Base-by-base conservation (phyloP, 2,329 filamentous ascomycete genomes). In the Penicillium sp. region DNA sequence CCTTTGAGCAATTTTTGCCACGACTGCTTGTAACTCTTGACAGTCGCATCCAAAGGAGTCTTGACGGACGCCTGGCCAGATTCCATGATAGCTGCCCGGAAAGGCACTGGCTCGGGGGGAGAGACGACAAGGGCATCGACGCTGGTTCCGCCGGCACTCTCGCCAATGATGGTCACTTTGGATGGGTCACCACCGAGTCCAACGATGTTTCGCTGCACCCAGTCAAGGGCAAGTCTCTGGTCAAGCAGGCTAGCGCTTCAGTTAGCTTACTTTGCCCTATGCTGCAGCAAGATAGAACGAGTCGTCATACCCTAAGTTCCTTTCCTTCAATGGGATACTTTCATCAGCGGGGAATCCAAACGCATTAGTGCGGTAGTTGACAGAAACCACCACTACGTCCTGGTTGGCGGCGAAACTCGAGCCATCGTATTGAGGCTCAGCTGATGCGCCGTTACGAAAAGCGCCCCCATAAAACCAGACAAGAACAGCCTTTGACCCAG, bases 311-410 rank as follows among this genome's bases (percentile, higher is more conserved):
- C 59, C 61, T 55, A 54, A 51, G 56, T 56, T 67, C 59, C 23
- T 55, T 32, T 56, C 62, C 52, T 29, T 51, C 37, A 21, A n/a
- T 20, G 70, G 70, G 7, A 75, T 50, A 46, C 26, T 42, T 29
- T 72, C 66, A 33, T 70, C 71, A 15, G 67, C 66, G 13, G 73
- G 70, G 54, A 76, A 77, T 9, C 74, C 74, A 55, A 77, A 76
- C n/a, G 71, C 69, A 44, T 66, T 66, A 7, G 65, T 68, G 4
- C 68, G 59, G 49, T 70, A 70, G 42, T 70, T 69, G 5, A 61
- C 34, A 1, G 64, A 55, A 4, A 70, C 66, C 3, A 70, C 50
- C 34, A 70, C 61, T 17, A 70, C 58, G 50, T 67, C 62, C 41
- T 69, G 59, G 32, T 65, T 61, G 13, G 60, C 60, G 6, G 66